Conservation (phyloP, 495 filamentous ascomycete species). For the Hyaloscypha hepaticicola region DNA sequence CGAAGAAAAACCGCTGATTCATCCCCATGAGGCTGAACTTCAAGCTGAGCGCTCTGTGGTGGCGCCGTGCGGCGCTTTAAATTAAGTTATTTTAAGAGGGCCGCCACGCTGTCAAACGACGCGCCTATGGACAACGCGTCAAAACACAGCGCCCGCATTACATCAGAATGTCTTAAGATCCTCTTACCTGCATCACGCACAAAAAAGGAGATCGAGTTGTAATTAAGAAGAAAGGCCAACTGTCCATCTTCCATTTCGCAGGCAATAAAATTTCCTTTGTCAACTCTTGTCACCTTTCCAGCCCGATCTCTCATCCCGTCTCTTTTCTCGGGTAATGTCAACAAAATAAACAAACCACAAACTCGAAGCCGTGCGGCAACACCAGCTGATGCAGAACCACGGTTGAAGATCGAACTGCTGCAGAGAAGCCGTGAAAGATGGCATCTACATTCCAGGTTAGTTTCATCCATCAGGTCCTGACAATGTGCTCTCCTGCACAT, state of each 20-base stretch:
- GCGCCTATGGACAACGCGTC: not conserved
- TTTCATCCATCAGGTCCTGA: not conserved
- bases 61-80: not conserved
- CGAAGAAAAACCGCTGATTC: not conserved
- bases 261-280: not conserved
- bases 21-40: not conserved
- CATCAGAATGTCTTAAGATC: constrained; percentile 10
- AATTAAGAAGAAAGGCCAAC: not conserved
- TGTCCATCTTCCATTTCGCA: not conserved
- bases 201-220: constrained; percentile 3
- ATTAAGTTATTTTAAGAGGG: constrained; percentile 5
- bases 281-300: not conserved
- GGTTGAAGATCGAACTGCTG: not conserved
- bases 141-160: constrained; percentile 1
- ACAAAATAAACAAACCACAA: constrained; percentile 2
- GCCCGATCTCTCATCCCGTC: not conserved
- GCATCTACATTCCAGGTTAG: not conserved
- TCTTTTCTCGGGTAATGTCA: not conserved
- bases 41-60: not conserved
- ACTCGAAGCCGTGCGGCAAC: not conserved
- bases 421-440: not conserved
- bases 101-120: no score
- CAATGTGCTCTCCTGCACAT: not conserved
- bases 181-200: constrained; percentile 9
- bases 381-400: not conserved